These are phyloP conservation scores for Clavulina sp. DNA, from an alignment of 768 basidiomycete genomes.

Conservation along the genomic window DNA sequence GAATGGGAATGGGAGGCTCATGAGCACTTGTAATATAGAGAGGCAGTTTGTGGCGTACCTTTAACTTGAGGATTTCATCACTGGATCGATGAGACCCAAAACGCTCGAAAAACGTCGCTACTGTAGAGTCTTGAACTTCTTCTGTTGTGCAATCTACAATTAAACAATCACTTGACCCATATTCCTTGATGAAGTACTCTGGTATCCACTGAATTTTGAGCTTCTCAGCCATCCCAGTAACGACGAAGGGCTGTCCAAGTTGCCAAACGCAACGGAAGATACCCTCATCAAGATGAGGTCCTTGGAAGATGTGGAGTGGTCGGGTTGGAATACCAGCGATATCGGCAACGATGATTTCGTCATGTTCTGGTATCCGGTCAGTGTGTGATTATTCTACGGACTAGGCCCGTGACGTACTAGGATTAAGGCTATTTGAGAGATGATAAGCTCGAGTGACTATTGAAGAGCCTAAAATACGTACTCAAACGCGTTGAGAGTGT, in stretches of 20 bases:
- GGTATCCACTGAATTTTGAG: slow-evolving; percentile 68
- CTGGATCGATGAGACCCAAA: slow-evolving; percentile 52
- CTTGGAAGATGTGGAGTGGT: slow-evolving; percentile 28
- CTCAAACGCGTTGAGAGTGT: background rate
- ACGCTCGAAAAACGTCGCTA: slow-evolving; percentile 59
- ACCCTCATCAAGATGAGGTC: slow-evolving; percentile 35
- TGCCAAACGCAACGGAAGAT: slow-evolving; percentile 56
- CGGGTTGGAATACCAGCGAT: slow-evolving; percentile 27
- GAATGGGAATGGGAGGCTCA: background rate
- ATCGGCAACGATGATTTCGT: too few relatives aligned
- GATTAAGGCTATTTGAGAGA: background rate
- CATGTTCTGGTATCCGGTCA: slow-evolving; percentile 4
- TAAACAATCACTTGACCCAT: slow-evolving; percentile 43
- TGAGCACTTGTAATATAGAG: background rate
- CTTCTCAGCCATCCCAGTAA: slow-evolving; percentile 43
- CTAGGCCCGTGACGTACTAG: slow-evolving; percentile 4
- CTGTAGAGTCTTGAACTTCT: slow-evolving; percentile 38
- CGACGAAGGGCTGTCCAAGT: slow-evolving; percentile 58
- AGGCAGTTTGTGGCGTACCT: slow-evolving; percentile 26
- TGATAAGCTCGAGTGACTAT: background rate
- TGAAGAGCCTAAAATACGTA: background rate
- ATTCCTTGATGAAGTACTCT: slow-evolving; percentile 54
- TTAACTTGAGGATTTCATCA: slow-evolving; percentile 52
- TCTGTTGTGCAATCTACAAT: slow-evolving; percentile 77
- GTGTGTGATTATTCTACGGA: background rate